A percentile compares a stretch with the other conserved stretches of the same genome.
Conservation (phyloP, 345 rosid species). For the Hibiscus mutabilis region DNA sequence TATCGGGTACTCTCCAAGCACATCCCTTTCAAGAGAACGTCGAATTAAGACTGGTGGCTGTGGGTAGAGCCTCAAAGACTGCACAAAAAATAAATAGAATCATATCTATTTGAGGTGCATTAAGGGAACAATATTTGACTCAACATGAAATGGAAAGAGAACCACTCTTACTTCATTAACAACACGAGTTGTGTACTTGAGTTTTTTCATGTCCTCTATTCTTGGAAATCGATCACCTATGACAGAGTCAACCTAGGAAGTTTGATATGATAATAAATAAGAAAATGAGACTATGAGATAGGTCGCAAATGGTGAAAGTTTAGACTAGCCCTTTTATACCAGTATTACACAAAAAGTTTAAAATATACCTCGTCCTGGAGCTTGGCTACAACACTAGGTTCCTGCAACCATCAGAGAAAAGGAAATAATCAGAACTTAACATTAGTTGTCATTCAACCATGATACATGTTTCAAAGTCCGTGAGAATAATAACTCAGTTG, state of each 20-base stretch:
- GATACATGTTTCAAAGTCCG: background rate
- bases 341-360: background rate
- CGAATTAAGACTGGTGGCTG: slow-evolving; percentile 97
- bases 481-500: background rate
- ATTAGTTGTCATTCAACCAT: background rate
- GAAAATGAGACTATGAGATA: background rate
- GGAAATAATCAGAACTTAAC: background rate
- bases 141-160: background rate
- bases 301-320: slow-evolving; percentile 7
- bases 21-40: slow-evolving; percentile 64
- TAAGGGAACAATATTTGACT: background rate
- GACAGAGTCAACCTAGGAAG: slow-evolving; percentile 72
- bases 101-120: background rate
- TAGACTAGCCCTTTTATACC: background rate
- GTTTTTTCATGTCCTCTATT: slow-evolving; percentile 77
- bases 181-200: slow-evolving; percentile 84
- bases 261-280: slow-evolving; percentile 8
- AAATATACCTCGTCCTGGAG: slow-evolving; percentile 76
- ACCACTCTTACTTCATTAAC: slow-evolving; percentile 64
- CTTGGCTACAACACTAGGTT: slow-evolving; percentile 67
- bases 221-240: slow-evolving; percentile 84
- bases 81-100: slow-evolving; percentile 22
- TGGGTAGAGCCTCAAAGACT: slow-evolving; percentile 91
- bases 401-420: slow-evolving; percentile 38
- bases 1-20: slow-evolving; percentile 77